Evolutionary conservation across 1,284 basidiomycete species (phyloP).

Genomic region (Tilletia walkeri): DNA sequence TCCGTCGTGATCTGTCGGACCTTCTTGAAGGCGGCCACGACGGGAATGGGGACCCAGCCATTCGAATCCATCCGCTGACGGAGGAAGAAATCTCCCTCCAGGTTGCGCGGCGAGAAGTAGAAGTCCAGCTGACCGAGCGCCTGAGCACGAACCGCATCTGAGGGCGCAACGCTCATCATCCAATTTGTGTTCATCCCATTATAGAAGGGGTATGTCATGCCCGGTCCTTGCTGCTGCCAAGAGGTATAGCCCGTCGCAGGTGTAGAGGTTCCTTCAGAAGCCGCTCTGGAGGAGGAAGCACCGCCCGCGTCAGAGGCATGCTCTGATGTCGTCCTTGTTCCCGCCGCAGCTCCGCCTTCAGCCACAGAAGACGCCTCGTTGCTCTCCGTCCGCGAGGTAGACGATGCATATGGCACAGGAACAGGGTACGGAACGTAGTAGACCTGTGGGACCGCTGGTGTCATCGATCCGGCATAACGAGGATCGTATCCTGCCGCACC

Average conservation of each 20-base stretch:
- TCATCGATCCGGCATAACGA: not conserved
- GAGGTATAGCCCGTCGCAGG: not conserved
- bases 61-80: constrained; percentile 44
- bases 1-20: constrained; percentile 31
- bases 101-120: constrained; percentile 49
- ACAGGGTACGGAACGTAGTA: constrained; percentile 17
- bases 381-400: constrained; percentile 5
- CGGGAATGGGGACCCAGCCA: constrained; percentile 43
- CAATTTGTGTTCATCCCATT: not conserved
- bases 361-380: not conserved
- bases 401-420: constrained; percentile 8
- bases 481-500: not conserved
- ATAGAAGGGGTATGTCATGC: not conserved
- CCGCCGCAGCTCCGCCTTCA: not conserved
- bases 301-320: constrained; percentile 4
- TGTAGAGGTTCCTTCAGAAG: not conserved
- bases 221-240: not conserved
- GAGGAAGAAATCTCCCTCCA: constrained; percentile 47
- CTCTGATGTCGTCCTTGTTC: not conserved
- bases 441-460: not conserved
- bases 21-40: constrained; percentile 42
- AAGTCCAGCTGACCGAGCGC: constrained; percentile 48
- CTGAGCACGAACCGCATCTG: constrained; percentile 27
- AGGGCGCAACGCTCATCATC: constrained; percentile 18
- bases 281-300: not conserved